These are phyloP conservation scores for Colletotrichum siamense DNA, from an alignment of 2,329 filamentous ascomycete species.

Conservation along the genomic window DNA sequence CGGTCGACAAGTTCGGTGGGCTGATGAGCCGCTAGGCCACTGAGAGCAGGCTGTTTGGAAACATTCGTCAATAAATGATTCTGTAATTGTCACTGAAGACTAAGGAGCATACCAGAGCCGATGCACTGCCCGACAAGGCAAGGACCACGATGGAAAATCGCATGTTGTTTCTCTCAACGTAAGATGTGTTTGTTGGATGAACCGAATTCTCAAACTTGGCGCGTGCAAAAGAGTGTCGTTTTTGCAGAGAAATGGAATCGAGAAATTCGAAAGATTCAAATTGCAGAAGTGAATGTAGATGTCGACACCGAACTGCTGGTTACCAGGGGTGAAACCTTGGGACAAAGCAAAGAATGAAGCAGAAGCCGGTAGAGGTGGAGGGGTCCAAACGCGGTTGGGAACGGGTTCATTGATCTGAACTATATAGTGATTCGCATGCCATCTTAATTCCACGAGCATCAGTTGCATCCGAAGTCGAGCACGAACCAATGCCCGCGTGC, in stretches of 20 bases:
- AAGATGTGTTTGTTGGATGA: background rate
- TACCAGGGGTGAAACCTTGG: background rate
- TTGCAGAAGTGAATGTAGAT: slow-evolving; percentile 10
- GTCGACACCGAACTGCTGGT: slow-evolving; percentile 7
- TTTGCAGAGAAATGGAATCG: background rate
- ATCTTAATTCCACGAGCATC: slow-evolving; percentile 7
- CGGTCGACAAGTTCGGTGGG: background rate
- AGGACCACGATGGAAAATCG: slow-evolving; percentile 7
- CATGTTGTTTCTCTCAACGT: background rate
- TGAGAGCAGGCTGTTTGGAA: background rate
- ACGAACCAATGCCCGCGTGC: slow-evolving; percentile 9
- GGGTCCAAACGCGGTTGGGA: background rate
- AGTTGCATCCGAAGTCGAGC: slow-evolving; percentile 14
- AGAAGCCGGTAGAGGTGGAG: background rate
- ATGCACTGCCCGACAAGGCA: slow-evolving; percentile 11
- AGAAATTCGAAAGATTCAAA: background rate
- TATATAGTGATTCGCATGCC: slow-evolving; percentile 18
- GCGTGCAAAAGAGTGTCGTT: slow-evolving; percentile 9
- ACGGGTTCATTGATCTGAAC: slow-evolving; percentile 17
- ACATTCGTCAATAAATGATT: background rate
- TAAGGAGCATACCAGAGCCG: background rate
- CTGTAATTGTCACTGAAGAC: background rate
- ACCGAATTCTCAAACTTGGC: background rate
- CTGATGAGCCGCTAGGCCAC: background rate
- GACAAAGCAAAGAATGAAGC: slow-evolving; percentile 9